A percentile compares a stretch with the other conserved stretches of the same genome.
These are phyloP conservation scores for Aspergillus carbonarius DNA, from an alignment of 2,329 filamentous ascomycete genomes.

Conservation along the genomic window DNA sequence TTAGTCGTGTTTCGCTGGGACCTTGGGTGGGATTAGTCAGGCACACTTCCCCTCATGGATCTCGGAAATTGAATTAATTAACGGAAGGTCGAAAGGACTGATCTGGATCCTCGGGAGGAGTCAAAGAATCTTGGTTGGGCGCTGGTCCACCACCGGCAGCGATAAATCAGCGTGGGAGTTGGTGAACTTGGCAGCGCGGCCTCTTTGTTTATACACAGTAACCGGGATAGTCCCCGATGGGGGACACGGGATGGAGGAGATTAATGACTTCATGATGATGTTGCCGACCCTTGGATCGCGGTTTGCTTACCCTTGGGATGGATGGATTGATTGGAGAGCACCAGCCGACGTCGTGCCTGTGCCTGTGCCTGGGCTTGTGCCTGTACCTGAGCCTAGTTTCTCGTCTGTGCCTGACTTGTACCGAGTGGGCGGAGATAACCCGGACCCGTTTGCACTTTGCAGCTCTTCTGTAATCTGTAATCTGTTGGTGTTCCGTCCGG, in stretches of 20 bases:
- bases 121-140: slow-evolving; percentile 1
- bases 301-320: background rate
- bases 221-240: background rate
- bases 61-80: slow-evolving; percentile 7
- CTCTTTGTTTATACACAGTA: background rate
- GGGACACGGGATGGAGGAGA: background rate
- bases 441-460: background rate
- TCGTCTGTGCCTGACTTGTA: background rate
- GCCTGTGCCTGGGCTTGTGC: background rate
- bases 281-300: background rate
- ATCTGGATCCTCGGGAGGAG: slow-evolving; percentile 4
- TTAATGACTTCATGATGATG: slow-evolving; percentile 3
- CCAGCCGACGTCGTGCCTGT: background rate
- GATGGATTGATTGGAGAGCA: background rate
- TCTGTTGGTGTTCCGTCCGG: background rate
- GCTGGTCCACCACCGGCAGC: background rate
- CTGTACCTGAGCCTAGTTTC: background rate
- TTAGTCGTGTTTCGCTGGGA: background rate
- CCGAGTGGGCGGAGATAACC: background rate
- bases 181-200: background rate
- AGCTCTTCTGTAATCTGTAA: too few relatives aligned
- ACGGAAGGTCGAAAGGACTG: slow-evolving; percentile 3
- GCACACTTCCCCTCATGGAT: background rate
- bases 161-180: background rate
- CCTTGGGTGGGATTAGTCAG: slow-evolving; percentile 1